Base-by-base conservation (phyloP, 1,284 basidiomycete genomes). In the Malassezia cuniculi region DNA sequence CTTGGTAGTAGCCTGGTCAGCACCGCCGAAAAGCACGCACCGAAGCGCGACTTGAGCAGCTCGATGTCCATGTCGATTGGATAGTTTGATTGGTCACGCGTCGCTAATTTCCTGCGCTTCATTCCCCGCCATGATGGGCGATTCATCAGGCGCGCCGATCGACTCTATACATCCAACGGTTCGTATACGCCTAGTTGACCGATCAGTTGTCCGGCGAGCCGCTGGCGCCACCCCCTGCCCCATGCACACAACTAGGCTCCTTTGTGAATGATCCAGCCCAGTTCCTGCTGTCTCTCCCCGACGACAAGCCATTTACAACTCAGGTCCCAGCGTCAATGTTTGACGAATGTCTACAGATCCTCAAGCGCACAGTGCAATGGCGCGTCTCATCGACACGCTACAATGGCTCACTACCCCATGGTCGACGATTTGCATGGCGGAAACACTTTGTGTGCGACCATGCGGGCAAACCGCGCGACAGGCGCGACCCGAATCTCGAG, bases 1-100 rank as follows among this genome's bases (percentile, higher is more conserved):
- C 56, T 36, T 53, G 49, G 50, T 64, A 53, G 61, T 57, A 63
- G 27, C 54, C 52, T 56, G 14, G 25, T 35, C 14, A 43, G 32
- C 21, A 26, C n/a, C 6, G 24, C 24, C 6, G 4, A 10, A 18
- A 8, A 12, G 11, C 30, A 36, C 47, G 15, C 30, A 49, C 47
- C 36, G 18, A 50, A 50, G 14, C 34, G 34, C 27, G 34, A 34
- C 43, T 50, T 42, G 29, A 50, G 36, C 18, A 47, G 33, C 26
- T 39, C 44, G 14, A 50, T 33, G 44, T 50, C 48, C 14, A n/a
- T n/a, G n/a, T n/a, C n/a, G n/a, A n/a, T n/a, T n/a, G n/a, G n/a
- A n/a, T n/a, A n/a, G n/a, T n/a, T n/a, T n/a, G n/a, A n/a, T n/a
- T n/a, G n/a, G n/a, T n/a, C n/a, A n/a, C n/a, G n/a, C n/a, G n/a